A percentile compares a stretch with the other conserved stretches of the same genome.
These are phyloP conservation scores for Xanthoconium stramineum DNA, from an alignment of 768 basidiomycete species.

Conservation along the genomic window DNA sequence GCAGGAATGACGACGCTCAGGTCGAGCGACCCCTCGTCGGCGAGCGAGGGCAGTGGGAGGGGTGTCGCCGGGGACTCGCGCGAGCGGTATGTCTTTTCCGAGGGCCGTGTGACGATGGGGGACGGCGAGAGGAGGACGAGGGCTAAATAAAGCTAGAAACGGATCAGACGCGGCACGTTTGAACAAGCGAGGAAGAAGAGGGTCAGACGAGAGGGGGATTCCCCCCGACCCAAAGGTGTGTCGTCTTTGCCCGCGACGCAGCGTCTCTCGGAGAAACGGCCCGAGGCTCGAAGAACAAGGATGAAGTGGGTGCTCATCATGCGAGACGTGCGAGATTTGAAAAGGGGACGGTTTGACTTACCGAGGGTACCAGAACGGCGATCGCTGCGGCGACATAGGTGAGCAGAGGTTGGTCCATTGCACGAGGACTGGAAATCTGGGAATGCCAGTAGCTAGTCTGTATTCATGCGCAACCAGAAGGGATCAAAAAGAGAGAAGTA, in stretches of 20 bases:
- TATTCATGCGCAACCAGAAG: background rate
- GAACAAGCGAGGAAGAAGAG: background rate
- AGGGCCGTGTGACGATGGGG: conserved; percentile 56
- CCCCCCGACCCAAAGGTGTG: conserved; percentile 45
- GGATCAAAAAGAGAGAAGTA: background rate
- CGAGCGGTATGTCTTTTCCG: conserved; percentile 70
- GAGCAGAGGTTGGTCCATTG: conserved; percentile 27
- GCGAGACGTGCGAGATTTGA: background rate
- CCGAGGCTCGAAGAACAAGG: conserved; percentile 91
- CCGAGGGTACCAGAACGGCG: conserved; percentile 23
- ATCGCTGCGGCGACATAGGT: conserved; percentile 19
- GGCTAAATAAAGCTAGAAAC: conserved; percentile 58
- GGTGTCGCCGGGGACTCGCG: conserved; percentile 50
- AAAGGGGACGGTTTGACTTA: conserved; percentile 21
- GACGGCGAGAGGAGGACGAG: conserved; percentile 75
- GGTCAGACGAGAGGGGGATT: conserved; percentile 36
- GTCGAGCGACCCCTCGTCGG: conserved; percentile 59
- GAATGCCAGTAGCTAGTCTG: too few species aligned
- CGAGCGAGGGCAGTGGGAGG: conserved; percentile 52
- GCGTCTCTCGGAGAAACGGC: conserved; percentile 39
- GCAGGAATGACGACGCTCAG: conserved; percentile 86
- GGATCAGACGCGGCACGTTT: conserved; percentile 10
- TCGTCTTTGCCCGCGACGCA: conserved; percentile 70
- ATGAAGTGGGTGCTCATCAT: conserved; percentile 73
- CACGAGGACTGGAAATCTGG: background rate